Evolutionary conservation across 257 asterid species (phyloP).

Genomic region (Solanum gandarillasii): DNA sequence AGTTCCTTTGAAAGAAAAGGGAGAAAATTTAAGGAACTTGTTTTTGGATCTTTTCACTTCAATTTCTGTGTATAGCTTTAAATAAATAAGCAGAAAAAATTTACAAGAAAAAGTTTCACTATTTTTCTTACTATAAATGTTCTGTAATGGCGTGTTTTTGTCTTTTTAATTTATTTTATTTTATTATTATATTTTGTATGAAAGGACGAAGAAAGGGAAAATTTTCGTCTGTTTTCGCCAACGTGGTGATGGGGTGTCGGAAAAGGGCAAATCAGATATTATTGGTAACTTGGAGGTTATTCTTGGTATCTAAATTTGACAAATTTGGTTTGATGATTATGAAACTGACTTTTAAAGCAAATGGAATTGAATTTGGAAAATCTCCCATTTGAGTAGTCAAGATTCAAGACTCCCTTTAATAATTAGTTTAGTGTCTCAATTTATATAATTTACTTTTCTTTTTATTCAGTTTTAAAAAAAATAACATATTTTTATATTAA

Average conservation of each 20-base stretch:
- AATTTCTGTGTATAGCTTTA: not conserved
- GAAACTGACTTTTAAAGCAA: not conserved
- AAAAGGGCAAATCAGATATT: not conserved
- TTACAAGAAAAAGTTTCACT: not conserved
- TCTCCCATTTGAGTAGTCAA: not conserved
- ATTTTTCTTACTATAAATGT: not conserved
- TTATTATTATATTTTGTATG: not conserved
- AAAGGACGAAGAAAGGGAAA: not conserved
- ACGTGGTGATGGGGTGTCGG: not conserved
- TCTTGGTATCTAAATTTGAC: not conserved
- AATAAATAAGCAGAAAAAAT: not conserved
- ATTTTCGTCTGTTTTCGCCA: not conserved
- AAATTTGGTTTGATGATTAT: not conserved
- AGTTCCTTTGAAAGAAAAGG: not conserved
- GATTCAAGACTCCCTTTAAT: not conserved
- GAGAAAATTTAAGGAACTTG: not conserved
- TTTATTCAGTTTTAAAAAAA: too few species aligned
- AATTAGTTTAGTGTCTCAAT: too few species aligned
- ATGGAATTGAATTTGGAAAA: not conserved
- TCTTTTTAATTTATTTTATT: not conserved
- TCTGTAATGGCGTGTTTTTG: constrained; percentile 2
- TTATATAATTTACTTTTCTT: too few species aligned
- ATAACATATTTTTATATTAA: too few species aligned
- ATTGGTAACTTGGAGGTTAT: not conserved
- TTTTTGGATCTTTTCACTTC: not conserved